Base-by-base conservation (phyloP, 441 rosid genomes). In the Erysimum pusillum region DNA sequence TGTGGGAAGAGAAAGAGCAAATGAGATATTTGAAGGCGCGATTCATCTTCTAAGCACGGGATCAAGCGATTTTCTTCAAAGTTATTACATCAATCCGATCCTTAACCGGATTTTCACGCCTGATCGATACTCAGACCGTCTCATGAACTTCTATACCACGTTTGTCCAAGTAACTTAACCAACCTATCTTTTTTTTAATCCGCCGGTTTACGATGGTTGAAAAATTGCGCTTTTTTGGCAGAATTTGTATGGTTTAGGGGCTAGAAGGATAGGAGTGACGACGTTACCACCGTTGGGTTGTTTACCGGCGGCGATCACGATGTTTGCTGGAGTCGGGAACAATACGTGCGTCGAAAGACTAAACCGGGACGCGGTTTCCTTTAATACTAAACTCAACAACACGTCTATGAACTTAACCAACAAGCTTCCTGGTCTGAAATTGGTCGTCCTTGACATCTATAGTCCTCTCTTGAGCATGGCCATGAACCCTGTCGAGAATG, bases 1-100 rank as follows among this genome's bases (percentile, higher is more conserved):
- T 75, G 83, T 83, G 3, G 92, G 91, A n/a, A 70, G 45, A 68
- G 81, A 70, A 18, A 83, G 71, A 71, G 97, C 92, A 38, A 82
- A 74, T 38, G 25, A 73, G 71, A 88, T 87, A 51, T 78, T 90
- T 69, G 67, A 95, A 0, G 61, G 84, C n/a, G 91, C 85, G 28
- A 82, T 95, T 85, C 94, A 93, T 81, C 92, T 95, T 71, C 75
- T 95, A 63, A 93, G 91, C 74, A 91, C 95, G 12, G 99, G 98
- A 34, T 76, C 84, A 77, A 94, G 96, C 78, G 97, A 94, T 78
- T 94, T 84, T 79, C 76, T 94, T 80, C 97, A 94, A 86, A 91
- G 91, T 74, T 94, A 90, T 84, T 91, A 91, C 79, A 81, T 94
- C 57, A 86, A 86, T 73, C 93, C 93, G 38, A 53, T 88, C 45